A percentile compares a stretch with the other conserved stretches of the same genome.
These are phyloP conservation scores for Bromus sterilis DNA, from an alignment of 176 grass and related monocot species.

Conservation along the genomic window DNA sequence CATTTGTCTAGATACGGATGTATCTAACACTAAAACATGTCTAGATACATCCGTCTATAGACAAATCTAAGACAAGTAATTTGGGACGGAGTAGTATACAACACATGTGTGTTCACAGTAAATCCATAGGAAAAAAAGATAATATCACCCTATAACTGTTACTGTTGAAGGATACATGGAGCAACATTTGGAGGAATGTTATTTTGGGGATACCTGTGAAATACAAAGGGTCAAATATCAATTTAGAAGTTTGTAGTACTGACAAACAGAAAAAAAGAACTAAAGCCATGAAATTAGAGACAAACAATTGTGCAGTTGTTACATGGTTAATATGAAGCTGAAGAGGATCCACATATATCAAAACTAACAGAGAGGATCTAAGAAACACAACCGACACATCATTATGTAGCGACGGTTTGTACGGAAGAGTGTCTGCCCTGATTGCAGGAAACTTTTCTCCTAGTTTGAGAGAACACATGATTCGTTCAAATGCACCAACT, in stretches of 20 bases:
- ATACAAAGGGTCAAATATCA: slow-evolving; percentile 15
- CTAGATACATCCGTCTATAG: too few species aligned
- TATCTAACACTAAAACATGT: too few species aligned
- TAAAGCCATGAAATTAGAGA: neutral
- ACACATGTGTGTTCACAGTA: neutral
- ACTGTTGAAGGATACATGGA: slow-evolving; percentile 82
- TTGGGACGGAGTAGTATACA: neutral
- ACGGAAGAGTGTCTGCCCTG: neutral
- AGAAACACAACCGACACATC: neutral
- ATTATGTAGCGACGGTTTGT: neutral
- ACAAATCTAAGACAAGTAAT: too few species aligned
- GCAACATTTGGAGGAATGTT: slow-evolving; percentile 54
- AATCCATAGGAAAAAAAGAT: neutral
- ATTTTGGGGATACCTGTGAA: slow-evolving; percentile 80
- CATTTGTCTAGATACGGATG: too few species aligned
- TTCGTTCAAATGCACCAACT: neutral
- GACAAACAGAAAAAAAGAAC: neutral
- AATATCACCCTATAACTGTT: slow-evolving; percentile 24
- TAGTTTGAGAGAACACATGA: neutral
- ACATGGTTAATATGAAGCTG: neutral
- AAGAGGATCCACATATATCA: neutral
- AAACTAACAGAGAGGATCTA: neutral
- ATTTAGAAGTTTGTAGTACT: neutral
- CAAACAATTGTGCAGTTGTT: neutral
- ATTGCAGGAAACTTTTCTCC: neutral